These are phyloP conservation scores for Elsinoe batatas DNA, from an alignment of 2,329 filamentous ascomycete species.

Conservation along the genomic window DNA sequence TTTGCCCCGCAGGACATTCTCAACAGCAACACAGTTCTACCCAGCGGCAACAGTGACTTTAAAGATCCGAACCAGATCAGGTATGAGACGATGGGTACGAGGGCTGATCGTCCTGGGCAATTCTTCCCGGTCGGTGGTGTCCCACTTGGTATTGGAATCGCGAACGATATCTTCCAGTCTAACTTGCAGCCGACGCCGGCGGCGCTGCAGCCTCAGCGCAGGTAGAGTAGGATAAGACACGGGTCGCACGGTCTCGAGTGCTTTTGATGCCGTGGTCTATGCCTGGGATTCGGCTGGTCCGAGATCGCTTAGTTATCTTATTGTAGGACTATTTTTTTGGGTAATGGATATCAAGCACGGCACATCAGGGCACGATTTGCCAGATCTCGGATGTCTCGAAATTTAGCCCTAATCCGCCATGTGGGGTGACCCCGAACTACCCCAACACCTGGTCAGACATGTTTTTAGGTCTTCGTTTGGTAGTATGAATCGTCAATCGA, in stretches of 20 bases:
- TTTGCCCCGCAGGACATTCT: slow-evolving; percentile 15
- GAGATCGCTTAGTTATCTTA: no score
- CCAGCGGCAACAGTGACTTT: neutral
- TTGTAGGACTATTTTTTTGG: no score
- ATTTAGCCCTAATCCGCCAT: neutral
- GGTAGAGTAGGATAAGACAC: neutral
- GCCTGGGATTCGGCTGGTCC: no score
- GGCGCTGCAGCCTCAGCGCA: neutral
- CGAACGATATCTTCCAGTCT: slow-evolving; percentile 1
- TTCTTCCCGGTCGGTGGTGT: slow-evolving; percentile 5
- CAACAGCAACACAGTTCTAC: neutral
- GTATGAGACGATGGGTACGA: neutral
- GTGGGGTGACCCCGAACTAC: neutral
- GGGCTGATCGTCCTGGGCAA: neutral
- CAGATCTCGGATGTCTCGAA: neutral
- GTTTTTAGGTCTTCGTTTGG: no score
- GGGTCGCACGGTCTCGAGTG: no score
- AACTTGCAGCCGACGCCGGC: neutral
- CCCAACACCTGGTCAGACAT: neutral
- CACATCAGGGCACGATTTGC: neutral
- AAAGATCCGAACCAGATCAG: neutral
- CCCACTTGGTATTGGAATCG: neutral
- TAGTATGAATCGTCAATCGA: no score
- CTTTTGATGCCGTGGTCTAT: no score
- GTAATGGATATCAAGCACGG: no score